phyloP scores from a whole-genome alignment of 805 yeast species.

The Blastobotrys americana region DNA sequence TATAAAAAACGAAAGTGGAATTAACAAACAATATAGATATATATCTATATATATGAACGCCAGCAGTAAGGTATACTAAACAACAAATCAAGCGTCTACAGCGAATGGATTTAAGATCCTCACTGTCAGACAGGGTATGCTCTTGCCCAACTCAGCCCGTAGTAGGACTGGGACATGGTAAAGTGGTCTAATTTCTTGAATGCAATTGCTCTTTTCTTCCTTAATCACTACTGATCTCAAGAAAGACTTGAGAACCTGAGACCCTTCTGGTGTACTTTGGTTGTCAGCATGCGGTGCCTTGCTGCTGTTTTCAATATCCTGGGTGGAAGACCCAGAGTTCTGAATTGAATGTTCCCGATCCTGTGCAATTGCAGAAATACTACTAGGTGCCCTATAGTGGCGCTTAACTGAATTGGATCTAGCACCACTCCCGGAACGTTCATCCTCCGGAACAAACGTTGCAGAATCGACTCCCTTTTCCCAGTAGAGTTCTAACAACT shows the following conservation, averaged over 20 bases:
- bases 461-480: constrained; percentile 89
- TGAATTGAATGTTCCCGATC: constrained; percentile 8
- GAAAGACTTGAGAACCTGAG: constrained; percentile 46
- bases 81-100: background rate
- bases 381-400: constrained; percentile 50
- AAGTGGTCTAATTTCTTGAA: constrained; percentile 79
- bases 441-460: constrained; percentile 86
- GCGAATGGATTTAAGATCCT: constrained; percentile 81
- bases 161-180: constrained; percentile 75
- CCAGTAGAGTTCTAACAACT: constrained; percentile 81
- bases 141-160: constrained; percentile 91
- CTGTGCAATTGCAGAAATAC: constrained; percentile 62
- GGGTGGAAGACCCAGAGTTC: constrained; percentile 3
- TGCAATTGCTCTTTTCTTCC: constrained; percentile 50
- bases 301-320: constrained; percentile 17
- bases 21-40: too few species aligned
- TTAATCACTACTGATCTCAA: constrained; percentile 50
- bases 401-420: background rate
- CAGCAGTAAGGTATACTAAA: background rate
- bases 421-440: constrained; percentile 48
- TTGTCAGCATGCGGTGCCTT: constrained; percentile 5
- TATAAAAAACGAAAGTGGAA: too few species aligned
- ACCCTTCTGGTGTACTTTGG: background rate
- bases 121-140: constrained; percentile 89
- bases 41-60: too few species aligned